Conservation (phyloP, 1,284 basidiomycete genomes). For the Porogramme epimiltina region DNA sequence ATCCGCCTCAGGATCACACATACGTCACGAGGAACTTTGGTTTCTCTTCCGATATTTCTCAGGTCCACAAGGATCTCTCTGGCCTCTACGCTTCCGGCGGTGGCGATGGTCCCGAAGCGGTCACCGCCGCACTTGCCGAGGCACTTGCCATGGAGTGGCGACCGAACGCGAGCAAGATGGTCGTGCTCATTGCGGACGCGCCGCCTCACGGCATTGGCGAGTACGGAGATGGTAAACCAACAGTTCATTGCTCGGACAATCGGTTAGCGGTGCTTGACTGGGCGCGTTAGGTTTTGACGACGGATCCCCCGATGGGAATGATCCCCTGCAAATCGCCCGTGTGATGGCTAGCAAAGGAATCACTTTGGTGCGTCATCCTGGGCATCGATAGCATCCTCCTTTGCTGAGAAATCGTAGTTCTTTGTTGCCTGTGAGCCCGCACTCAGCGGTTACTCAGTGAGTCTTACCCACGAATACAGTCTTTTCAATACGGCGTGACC, state of each 20-base stretch:
- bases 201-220: slow-evolving; percentile 95
- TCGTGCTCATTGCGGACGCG: slow-evolving; percentile 95
- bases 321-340: slow-evolving; percentile 88
- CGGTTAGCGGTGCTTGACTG: slow-evolving; percentile 16
- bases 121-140: slow-evolving; percentile 92
- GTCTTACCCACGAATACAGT: slow-evolving; percentile 28
- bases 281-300: slow-evolving; percentile 75
- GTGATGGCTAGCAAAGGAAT: slow-evolving; percentile 91
- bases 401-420: slow-evolving; percentile 59
- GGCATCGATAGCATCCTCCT: background rate
- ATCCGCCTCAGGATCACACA: slow-evolving; percentile 94
- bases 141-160: slow-evolving; percentile 92
- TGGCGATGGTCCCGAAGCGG: slow-evolving; percentile 97
- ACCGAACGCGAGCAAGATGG: slow-evolving; percentile 88
- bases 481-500: slow-evolving; percentile 18
- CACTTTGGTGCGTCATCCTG: slow-evolving; percentile 65
- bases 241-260: background rate
- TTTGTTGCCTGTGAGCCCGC: slow-evolving; percentile 99
- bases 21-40: slow-evolving; percentile 93
- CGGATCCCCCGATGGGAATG: slow-evolving; percentile 90
- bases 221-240: slow-evolving; percentile 80
- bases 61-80: slow-evolving; percentile 86
- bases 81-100: slow-evolving; percentile 91
- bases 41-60: slow-evolving; percentile 89
- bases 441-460: slow-evolving; percentile 87